Evolutionary conservation across 179 eudicot species (phyloP), one percentile per base, ranked within the genome.

Genomic region (Silene noctiflora): DNA sequence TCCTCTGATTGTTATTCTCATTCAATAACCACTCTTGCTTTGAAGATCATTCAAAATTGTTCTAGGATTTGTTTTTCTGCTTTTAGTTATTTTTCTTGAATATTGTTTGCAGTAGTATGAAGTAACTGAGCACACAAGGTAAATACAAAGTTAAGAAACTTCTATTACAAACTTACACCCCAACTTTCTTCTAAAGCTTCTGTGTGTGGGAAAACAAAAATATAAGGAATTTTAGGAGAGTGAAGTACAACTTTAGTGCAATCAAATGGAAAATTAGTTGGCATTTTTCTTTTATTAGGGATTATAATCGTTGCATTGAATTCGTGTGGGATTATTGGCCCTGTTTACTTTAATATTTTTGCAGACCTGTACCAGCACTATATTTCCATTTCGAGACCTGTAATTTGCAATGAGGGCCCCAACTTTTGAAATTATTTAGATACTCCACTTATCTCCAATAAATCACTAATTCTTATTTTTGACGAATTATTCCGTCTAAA

Each of bases 141-240:
- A 21, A 21, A 51, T 12, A 76, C 17, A 44, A 75, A 48, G 51
- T 16, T 55, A 25, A 25, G 51, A 35, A 12, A 51, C 66, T 19
- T 80, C 67, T 46, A 46, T 81, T 16, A 65, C 51, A 44, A 44
- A 44, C 51, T 44, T 44, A 44, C 51, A 71, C 19, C 44, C 44
- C 65, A 81, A 53, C 78, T 77, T 81, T 69, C 72, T 63, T 19
- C 63, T 31, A 39, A 77, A 77, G 76, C 76, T 75, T 67, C 72
- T 58, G 14, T 63, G 46, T 63, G 58, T 35, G 67, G 69, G 75
- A 74, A 74, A 27, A 62, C 19, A 29, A 67, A 42, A n/a, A 51
- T 72, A 66, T 71, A 48, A 71, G 51, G 48, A 61, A 19, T 48
- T 61, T 31, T 77, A 69, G 24, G 58, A 55, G 69, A 33, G 72